Evolutionary conservation across 805 yeast genomes (phyloP), one percentile per base, ranked within the genome.

Genomic region (Candida endomychidarum): DNA sequence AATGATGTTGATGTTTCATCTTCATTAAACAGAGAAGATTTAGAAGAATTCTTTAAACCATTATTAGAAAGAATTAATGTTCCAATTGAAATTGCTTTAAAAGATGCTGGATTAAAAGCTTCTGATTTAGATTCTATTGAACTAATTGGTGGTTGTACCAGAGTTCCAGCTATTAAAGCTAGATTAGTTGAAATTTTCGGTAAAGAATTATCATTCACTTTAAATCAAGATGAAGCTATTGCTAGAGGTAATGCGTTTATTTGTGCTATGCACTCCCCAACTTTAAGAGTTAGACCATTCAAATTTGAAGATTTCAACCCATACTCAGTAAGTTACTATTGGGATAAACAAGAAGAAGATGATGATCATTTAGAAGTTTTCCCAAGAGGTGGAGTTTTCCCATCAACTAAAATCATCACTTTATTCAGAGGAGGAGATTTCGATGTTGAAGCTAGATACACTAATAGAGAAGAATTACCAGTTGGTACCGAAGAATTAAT

Each of bases 201-300:
- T 65, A 86, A 86, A 73, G 83, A 74, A 56, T 75, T 93, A 62
- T 86, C 96, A 28, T 85, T 86, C 75, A 95, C 98, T 54, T 80
- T 95, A 71, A 93, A 93, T 79, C 97, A 90, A 74, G 99, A 93
- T 64, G 99, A 93, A 78, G 96, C 99, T 49, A 85, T 91, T 64
- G 98, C 99, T 42, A 87, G 91, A 70, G 99, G 99, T 75, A 95
- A 96, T 57, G 96, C 99, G 35, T 93, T 93, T 71, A 86, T 93
- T 60, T 93, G 99, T 70, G 99, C 99, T 53, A 86, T 89, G 74
- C 98, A 90, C 77, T 91, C 98, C 24, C 99, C 99, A 70, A 90
- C 97, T 51, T 81, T 93, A 58, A 86, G 99, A 74, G 99, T 93
- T 39, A 86, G 98, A 72, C 96, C 96, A 53, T 93, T 93, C 84